A percentile compares a stretch with the other conserved stretches of the same genome.
phyloP scores from a whole-genome alignment of 768 basidiomycete genomes.

The Tremella fuciformis region DNA sequence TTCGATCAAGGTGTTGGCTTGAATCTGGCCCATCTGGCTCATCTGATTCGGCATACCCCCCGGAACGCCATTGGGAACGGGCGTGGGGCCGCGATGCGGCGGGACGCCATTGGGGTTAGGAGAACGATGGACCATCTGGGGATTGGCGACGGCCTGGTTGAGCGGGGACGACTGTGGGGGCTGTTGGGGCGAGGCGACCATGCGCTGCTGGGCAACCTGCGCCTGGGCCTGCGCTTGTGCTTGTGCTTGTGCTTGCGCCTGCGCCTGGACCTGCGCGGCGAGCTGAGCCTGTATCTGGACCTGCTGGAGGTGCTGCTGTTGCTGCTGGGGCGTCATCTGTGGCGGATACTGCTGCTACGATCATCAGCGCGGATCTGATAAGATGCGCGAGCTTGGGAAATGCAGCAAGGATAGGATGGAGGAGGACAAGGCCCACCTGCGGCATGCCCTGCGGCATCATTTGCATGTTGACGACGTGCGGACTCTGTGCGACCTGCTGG shows the following conservation, averaged over 20 bases:
- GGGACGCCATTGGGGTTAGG: not conserved
- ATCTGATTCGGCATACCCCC: conserved; percentile 3
- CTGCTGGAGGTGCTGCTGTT: conserved; percentile 24
- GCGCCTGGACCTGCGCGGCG: conserved; percentile 12
- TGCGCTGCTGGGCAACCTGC: conserved; percentile 9
- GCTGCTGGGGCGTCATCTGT: conserved; percentile 16
- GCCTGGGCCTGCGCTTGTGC: conserved; percentile 9
- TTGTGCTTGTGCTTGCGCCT: conserved; percentile 8
- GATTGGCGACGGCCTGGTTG: not conserved
- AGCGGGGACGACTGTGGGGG: conserved; percentile 5
- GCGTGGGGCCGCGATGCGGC: not conserved
- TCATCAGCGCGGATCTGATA: no score
- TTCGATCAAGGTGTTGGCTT: conserved; percentile 28
- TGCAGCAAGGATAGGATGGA: no score
- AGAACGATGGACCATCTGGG: conserved; percentile 4
- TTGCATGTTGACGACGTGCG: no score
- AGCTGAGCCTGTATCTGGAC: conserved; percentile 12
- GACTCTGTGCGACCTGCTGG: no score
- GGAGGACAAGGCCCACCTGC: no score
- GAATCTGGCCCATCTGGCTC: conserved; percentile 5
- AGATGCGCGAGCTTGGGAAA: no score
- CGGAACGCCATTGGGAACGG: not conserved
- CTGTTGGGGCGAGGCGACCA: conserved; percentile 9
- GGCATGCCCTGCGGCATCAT: no score
- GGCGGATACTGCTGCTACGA: no score